These are phyloP conservation scores for Fraxinus albicans DNA, from an alignment of 305 asterid species.

Conservation along the genomic window DNA sequence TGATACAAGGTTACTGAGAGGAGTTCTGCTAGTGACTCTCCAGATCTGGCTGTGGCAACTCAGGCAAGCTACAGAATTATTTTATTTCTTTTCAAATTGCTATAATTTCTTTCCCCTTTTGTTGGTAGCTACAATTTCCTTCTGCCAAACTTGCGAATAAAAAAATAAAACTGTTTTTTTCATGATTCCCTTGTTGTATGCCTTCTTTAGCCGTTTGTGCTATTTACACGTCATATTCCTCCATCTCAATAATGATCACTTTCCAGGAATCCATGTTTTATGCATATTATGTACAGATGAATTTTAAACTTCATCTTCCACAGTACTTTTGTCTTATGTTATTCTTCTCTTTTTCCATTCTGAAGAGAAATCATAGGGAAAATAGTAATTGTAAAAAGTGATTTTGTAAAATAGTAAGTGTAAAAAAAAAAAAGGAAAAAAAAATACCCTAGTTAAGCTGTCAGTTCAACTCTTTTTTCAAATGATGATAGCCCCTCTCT, in stretches of 20 bases:
- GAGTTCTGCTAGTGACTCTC: conserved; percentile 16
- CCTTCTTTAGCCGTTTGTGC: not conserved
- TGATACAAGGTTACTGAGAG: conserved; percentile 13
- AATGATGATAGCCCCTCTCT: not conserved
- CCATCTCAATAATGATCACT: not conserved
- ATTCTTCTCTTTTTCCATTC: not conserved
- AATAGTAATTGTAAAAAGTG: not conserved
- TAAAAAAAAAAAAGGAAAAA: not conserved
- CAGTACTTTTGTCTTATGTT: not conserved
- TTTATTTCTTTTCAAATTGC: not conserved
- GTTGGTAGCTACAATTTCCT: not conserved
- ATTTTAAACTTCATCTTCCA: not conserved
- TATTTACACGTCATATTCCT: not conserved
- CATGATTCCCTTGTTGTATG: not conserved
- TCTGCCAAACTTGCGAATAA: not conserved
- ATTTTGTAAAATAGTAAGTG: not conserved
- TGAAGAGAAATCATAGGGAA: not conserved
- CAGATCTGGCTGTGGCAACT: conserved; percentile 14
- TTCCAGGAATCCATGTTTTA: not conserved
- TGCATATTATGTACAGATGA: not conserved
- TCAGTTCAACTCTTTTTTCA: not conserved
- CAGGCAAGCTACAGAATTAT: conserved; percentile 18
- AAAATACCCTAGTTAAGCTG: not conserved
- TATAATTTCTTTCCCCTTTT: not conserved
- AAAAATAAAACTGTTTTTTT: not conserved